Evolutionary conservation across 1,284 basidiomycete genomes (phyloP).

Genomic region (Boletellus sp.): DNA sequence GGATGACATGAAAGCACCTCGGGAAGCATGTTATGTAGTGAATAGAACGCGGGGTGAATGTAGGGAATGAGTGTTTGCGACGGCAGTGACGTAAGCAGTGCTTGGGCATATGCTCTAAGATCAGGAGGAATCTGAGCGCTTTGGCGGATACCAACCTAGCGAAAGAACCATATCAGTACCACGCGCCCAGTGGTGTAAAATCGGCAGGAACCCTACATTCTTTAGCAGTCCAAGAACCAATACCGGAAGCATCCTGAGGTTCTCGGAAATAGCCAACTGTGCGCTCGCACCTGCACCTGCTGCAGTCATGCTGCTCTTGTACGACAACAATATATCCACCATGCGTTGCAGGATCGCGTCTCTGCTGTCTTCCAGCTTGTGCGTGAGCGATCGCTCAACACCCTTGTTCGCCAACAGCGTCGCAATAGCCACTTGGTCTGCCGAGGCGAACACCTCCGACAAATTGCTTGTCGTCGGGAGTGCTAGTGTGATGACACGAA

Average conservation of each 20-base stretch:
- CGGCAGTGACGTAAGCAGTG: constrained; percentile 87
- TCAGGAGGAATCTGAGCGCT: constrained; percentile 96
- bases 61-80: constrained; percentile 91
- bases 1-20: constrained; percentile 52
- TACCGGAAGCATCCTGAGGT: constrained; percentile 91
- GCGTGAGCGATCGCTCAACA: constrained; percentile 86
- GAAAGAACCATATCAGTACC: constrained; percentile 5
- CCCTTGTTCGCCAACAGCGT: constrained; percentile 95
- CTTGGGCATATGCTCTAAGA: constrained; percentile 92
- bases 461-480: constrained; percentile 91
- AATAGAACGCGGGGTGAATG: constrained; percentile 93
- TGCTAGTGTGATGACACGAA: constrained; percentile 92
- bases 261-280: constrained; percentile 90
- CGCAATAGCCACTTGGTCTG: constrained; percentile 90
- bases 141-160: constrained; percentile 86
- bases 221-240: constrained; percentile 89
- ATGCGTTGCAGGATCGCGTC: constrained; percentile 90
- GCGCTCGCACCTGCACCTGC: constrained; percentile 90
- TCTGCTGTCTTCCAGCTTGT: constrained; percentile 91
- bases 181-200: background rate
- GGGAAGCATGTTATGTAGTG: constrained; percentile 93
- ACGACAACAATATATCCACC: constrained; percentile 86
- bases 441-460: constrained; percentile 92
- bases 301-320: constrained; percentile 96
- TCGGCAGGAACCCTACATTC: constrained; percentile 59